Evolutionary conservation across 805 yeast species (phyloP).

Genomic region (Myxozyma geophila): DNA sequence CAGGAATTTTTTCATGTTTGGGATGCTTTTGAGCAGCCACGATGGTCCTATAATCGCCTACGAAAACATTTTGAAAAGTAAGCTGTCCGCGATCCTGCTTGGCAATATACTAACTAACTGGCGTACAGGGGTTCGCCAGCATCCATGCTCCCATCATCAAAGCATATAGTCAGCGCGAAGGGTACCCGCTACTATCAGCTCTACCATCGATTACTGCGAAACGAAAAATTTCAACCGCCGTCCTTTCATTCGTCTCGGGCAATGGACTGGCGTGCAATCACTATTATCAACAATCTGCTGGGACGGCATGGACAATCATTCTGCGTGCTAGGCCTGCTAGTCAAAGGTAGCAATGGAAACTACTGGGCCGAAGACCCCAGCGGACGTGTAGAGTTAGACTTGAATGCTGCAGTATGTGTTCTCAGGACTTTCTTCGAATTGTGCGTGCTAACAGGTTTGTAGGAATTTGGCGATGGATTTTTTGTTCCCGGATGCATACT

Average conservation of each 20-base stretch:
- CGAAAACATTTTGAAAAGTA: constrained; percentile 47
- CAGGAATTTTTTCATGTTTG: constrained; percentile 68
- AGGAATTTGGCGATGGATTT: constrained; percentile 66
- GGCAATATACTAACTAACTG: not conserved
- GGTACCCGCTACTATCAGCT: constrained; percentile 55
- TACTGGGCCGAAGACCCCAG: constrained; percentile 81
- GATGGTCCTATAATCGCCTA: constrained; percentile 61
- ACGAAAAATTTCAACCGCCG: constrained; percentile 69
- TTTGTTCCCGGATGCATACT: constrained; percentile 75
- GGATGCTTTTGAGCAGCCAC: constrained; percentile 67
- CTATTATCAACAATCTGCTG: constrained; percentile 78
- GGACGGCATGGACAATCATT: constrained; percentile 84
- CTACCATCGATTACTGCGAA: constrained; percentile 72
- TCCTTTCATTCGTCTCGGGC: constrained; percentile 46
- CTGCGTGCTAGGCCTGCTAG: constrained; percentile 74
- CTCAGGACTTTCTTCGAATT: not conserved
- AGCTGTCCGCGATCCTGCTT: not conserved
- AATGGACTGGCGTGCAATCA: constrained; percentile 49
- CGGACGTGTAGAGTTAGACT: constrained; percentile 70
- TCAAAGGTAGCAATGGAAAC: constrained; percentile 65
- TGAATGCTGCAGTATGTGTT: constrained; percentile 49
- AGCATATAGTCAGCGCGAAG: constrained; percentile 56
- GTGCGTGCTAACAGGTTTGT: not conserved
- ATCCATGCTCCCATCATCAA: constrained; percentile 22
- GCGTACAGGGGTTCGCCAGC: constrained; percentile 24